Conservation (phyloP, 148 eudicot genomes). For the Cornus florida region DNA sequence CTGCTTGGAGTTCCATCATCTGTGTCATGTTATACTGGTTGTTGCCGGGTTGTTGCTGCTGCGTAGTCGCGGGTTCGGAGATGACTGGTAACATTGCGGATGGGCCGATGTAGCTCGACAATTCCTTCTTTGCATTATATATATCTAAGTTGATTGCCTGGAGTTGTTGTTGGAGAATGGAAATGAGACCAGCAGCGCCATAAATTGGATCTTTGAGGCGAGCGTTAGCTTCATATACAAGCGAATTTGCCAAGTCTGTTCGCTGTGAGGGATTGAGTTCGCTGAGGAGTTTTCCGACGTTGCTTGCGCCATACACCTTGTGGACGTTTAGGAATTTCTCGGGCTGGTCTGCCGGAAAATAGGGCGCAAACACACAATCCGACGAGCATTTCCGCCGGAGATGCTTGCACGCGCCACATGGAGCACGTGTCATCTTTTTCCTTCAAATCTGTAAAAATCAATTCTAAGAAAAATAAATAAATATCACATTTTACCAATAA, state of each 20-base stretch:
- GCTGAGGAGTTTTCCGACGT: slow-evolving; percentile 69
- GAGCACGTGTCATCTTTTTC: slow-evolving; percentile 56
- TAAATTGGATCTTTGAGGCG: slow-evolving; percentile 74
- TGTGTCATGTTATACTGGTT: neutral
- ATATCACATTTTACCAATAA: neutral
- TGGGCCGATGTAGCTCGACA: slow-evolving; percentile 55
- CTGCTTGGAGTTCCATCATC: slow-evolving; percentile 1
- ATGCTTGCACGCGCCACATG: slow-evolving; percentile 89
- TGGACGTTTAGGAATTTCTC: slow-evolving; percentile 66
- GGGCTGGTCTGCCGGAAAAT: slow-evolving; percentile 88
- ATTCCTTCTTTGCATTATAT: slow-evolving; percentile 50
- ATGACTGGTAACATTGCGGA: slow-evolving; percentile 52
- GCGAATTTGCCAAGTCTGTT: slow-evolving; percentile 69
- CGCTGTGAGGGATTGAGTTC: slow-evolving; percentile 48
- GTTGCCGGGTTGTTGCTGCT: slow-evolving; percentile 18
- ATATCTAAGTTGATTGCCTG: slow-evolving; percentile 50
- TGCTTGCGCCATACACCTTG: slow-evolving; percentile 87
- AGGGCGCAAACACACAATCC: slow-evolving; percentile 90
- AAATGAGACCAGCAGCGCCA: slow-evolving; percentile 74
- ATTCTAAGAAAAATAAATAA: too few species aligned
- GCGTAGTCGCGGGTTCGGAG: slow-evolving; percentile 26
- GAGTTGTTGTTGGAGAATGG: slow-evolving; percentile 62
- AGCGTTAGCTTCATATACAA: slow-evolving; percentile 74
- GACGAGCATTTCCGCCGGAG: slow-evolving; percentile 75
- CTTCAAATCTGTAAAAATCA: neutral